A percentile compares a stretch with the other conserved stretches of the same genome.
phyloP scores from a whole-genome alignment of 2,329 filamentous ascomycete species.

The Trichophyton mentagrophytes region DNA sequence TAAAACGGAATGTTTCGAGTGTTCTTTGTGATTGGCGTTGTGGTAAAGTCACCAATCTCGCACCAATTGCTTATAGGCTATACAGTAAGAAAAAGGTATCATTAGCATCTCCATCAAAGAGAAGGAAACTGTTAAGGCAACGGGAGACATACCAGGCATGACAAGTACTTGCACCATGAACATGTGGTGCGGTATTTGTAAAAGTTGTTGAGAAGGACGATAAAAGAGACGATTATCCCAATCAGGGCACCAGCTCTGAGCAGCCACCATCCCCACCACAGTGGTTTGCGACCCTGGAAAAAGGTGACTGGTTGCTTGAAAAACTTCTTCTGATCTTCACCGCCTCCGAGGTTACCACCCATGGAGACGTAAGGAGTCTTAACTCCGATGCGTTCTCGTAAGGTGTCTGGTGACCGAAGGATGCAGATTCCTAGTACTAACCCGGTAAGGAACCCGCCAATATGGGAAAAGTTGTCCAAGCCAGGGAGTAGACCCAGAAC shows the following conservation, averaged over 20 bases:
- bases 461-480: slow-evolving; percentile 93
- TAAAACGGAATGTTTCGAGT: neutral
- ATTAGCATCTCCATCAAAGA: slow-evolving; percentile 3
- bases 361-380: slow-evolving; percentile 62
- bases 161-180: slow-evolving; percentile 88
- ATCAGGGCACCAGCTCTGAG: slow-evolving; percentile 66
- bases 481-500: slow-evolving; percentile 83
- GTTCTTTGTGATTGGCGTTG: neutral
- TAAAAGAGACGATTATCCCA: slow-evolving; percentile 70
- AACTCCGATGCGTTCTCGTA: slow-evolving; percentile 60
- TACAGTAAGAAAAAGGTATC: neutral
- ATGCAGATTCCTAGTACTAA: slow-evolving; percentile 75
- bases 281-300: slow-evolving; percentile 65
- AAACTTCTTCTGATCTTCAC: slow-evolving; percentile 42
- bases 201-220: slow-evolving; percentile 80
- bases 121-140: neutral
- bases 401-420: slow-evolving; percentile 70
- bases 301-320: slow-evolving; percentile 45
- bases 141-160: slow-evolving; percentile 62
- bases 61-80: slow-evolving; percentile 58
- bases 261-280: slow-evolving; percentile 98
- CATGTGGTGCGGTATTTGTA: slow-evolving; percentile 66
- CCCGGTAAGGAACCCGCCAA: slow-evolving; percentile 90
- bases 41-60: slow-evolving; percentile 24
- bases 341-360: slow-evolving; percentile 31